Conservation (phyloP, 306 rosid genomes). For the Cucumis hystrix region DNA sequence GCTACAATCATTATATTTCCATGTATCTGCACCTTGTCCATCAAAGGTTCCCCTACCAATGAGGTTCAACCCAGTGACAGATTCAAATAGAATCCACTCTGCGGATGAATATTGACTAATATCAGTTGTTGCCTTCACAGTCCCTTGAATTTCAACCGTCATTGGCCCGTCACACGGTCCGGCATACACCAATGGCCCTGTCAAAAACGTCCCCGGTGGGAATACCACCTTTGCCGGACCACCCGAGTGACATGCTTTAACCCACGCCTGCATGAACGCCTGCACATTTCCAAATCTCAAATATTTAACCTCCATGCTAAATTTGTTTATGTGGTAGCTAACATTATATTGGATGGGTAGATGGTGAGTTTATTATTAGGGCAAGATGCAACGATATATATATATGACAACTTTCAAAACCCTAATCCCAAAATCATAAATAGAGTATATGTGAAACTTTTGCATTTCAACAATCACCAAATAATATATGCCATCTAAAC, state of each 20-base stretch:
- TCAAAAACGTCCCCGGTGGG: constrained; percentile 35
- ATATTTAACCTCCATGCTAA: too few relatives aligned
- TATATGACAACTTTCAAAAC: too few relatives aligned
- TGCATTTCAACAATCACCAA: too few relatives aligned
- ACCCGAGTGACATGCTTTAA: constrained; percentile 36
- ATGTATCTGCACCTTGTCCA: constrained; percentile 45
- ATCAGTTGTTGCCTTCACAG: constrained; percentile 32
- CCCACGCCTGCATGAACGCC: constrained; percentile 67
- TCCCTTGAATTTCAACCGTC: constrained; percentile 34
- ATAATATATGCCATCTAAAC: too few relatives aligned
- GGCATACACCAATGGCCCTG: constrained; percentile 34
- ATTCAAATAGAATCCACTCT: constrained; percentile 43
- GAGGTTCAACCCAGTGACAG: constrained; percentile 21
- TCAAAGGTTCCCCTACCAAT: constrained; percentile 49
- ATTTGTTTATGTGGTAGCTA: too few relatives aligned
- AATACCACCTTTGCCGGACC: constrained; percentile 35
- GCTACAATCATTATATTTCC: constrained; percentile 29
- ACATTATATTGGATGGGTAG: too few relatives aligned
- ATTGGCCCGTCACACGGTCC: constrained; percentile 63
- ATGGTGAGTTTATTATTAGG: too few relatives aligned
- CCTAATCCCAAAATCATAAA: too few relatives aligned
- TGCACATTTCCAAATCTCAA: constrained; percentile 8
- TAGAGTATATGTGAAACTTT: too few relatives aligned
- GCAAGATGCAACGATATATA: too few relatives aligned
- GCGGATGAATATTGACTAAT: constrained; percentile 20